These are phyloP conservation scores for Chrysanthemum seticuspe DNA, from an alignment of 129 eudicot species.

Conservation along the genomic window DNA sequence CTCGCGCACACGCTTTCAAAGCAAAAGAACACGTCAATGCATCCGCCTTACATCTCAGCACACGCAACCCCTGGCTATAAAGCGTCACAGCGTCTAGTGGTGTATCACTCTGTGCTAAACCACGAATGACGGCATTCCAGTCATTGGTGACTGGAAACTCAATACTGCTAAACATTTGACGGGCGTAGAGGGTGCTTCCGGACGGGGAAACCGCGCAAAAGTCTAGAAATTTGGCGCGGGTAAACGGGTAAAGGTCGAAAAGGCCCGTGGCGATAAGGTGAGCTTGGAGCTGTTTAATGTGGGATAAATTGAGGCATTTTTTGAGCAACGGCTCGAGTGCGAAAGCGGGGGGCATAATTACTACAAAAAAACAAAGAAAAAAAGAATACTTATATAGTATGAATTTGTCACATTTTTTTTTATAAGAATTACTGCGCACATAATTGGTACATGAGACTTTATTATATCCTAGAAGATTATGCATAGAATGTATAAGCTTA, in stretches of 20 bases:
- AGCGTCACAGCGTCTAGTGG: slow-evolving; percentile 51
- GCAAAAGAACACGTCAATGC: slow-evolving; percentile 91
- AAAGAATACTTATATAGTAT: too few species aligned
- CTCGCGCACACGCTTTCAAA: slow-evolving; percentile 86
- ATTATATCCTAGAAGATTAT: too few species aligned
- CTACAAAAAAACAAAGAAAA: too few species aligned
- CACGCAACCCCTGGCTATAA: slow-evolving; percentile 54
- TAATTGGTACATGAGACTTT: too few species aligned
- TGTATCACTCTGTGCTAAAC: slow-evolving; percentile 53
- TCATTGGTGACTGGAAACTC: slow-evolving; percentile 59
- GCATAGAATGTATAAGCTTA: too few species aligned
- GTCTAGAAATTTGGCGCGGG: slow-evolving; percentile 67
- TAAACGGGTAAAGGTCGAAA: slow-evolving; percentile 36
- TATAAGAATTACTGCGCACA: too few species aligned
- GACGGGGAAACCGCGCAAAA: slow-evolving; percentile 54
- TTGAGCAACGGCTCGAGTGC: background rate
- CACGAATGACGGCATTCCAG: slow-evolving; percentile 91
- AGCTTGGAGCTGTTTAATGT: slow-evolving; percentile 2
- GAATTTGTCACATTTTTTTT: too few species aligned
- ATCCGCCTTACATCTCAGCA: slow-evolving; percentile 56
- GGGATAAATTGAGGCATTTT: background rate
- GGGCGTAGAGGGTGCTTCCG: slow-evolving; percentile 52
- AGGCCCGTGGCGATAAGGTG: slow-evolving; percentile 62
- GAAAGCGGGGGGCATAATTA: background rate
- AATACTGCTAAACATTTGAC: background rate